phyloP scores from a whole-genome alignment of 805 yeast genomes.

The Candida montana region DNA sequence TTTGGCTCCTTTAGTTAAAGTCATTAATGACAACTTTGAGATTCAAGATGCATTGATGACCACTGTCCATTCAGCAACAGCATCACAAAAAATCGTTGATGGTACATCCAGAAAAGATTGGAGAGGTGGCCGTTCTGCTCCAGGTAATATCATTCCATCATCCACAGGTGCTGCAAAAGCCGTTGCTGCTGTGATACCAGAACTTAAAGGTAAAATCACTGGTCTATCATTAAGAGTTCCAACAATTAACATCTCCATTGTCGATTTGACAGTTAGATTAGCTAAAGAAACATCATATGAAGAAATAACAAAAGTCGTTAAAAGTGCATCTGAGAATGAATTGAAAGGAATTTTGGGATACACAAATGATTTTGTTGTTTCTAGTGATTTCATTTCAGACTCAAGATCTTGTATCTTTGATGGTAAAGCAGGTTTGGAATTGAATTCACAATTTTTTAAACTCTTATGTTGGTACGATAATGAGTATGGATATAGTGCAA shows the following conservation, averaged over 20 bases:
- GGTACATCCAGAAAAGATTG: conserved; percentile 98
- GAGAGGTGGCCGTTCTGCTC: conserved; percentile 98
- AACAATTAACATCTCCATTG: conserved; percentile 89
- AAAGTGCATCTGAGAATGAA: conserved; percentile 71
- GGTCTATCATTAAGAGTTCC: conserved; percentile 95
- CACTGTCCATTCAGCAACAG: conserved; percentile 93
- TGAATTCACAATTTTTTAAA: conserved; percentile 86
- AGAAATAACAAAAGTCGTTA: conserved; percentile 71
- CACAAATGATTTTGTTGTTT: conserved; percentile 91
- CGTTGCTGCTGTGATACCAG: conserved; percentile 92
- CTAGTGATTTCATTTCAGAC: conserved; percentile 84
- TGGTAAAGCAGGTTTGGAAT: conserved; percentile 83
- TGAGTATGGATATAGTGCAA: conserved; percentile 94
- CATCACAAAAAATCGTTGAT: conserved; percentile 94
- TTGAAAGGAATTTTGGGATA: conserved; percentile 82
- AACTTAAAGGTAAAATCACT: conserved; percentile 85
- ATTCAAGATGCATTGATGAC: conserved; percentile 93
- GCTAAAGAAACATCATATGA: conserved; percentile 73
- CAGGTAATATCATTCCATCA: conserved; percentile 92
- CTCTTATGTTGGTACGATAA: conserved; percentile 93
- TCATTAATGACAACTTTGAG: conserved; percentile 78
- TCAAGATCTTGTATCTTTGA: conserved; percentile 84
- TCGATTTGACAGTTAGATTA: conserved; percentile 83
- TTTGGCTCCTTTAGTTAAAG: conserved; percentile 91
- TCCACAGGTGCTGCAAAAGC: conserved; percentile 98